These are phyloP conservation scores for Talaromyces liani DNA, from an alignment of 495 filamentous ascomycete species.

Conservation along the genomic window DNA sequence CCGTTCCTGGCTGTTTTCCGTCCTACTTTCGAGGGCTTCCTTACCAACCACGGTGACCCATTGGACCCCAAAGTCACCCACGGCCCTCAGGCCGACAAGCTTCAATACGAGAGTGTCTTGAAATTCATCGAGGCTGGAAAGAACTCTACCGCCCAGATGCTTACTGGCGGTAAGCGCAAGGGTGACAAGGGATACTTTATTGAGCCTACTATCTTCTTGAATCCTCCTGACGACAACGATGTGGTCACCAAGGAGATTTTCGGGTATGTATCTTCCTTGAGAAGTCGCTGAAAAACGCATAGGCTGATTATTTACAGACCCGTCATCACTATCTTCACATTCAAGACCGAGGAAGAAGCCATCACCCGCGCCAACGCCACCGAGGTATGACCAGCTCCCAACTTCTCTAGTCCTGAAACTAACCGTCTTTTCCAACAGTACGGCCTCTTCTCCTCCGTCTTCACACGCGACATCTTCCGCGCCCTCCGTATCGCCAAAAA, in stretches of 20 bases:
- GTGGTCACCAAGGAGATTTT: constrained; percentile 72
- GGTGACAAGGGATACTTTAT: constrained; percentile 57
- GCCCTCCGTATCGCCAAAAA: constrained; percentile 23
- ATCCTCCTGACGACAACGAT: constrained; percentile 54
- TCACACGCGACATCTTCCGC: constrained; percentile 67
- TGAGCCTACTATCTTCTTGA: constrained; percentile 62
- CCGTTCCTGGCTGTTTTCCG: neutral
- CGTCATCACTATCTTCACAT: constrained; percentile 71
- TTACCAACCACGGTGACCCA: constrained; percentile 71
- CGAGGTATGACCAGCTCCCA: constrained; percentile 43
- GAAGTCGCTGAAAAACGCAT: neutral
- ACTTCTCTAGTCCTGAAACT: neutral
- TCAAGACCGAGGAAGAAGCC: constrained; percentile 82
- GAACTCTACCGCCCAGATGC: constrained; percentile 62
- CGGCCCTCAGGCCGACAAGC: constrained; percentile 78
- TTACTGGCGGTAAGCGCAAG: constrained; percentile 56
- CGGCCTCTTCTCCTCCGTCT: constrained; percentile 77
- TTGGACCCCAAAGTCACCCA: constrained; percentile 66
- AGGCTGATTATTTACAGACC: constrained; percentile 29
- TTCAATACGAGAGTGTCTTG: constrained; percentile 74
- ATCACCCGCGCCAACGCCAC: constrained; percentile 73
- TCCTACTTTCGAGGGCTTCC: constrained; percentile 63
- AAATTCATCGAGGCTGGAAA: constrained; percentile 67
- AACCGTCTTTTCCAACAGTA: neutral
- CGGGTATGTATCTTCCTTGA: constrained; percentile 28